A percentile compares a stretch with the other conserved stretches of the same genome.
These are phyloP conservation scores for Aschersonia sp. DNA, from an alignment of 2,329 filamentous ascomycete species.

Conservation along the genomic window DNA sequence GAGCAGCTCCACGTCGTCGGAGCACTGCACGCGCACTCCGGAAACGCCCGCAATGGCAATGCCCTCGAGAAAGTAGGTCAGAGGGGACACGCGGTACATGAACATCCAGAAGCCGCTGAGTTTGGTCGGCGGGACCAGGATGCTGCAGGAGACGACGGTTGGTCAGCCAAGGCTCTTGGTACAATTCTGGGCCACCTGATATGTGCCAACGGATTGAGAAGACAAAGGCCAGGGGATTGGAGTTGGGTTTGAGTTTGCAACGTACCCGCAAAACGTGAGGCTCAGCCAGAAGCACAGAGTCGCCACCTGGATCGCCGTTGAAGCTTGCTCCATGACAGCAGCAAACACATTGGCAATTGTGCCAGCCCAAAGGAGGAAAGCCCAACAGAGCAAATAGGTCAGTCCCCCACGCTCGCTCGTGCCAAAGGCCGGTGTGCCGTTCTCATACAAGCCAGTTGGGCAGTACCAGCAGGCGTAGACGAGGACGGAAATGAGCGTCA, in stretches of 20 bases:
- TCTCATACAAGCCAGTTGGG: slow-evolving; percentile 35
- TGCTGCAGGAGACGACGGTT: neutral
- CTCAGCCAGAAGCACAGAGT: slow-evolving; percentile 6
- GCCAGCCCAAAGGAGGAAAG: slow-evolving; percentile 6
- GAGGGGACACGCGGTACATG: slow-evolving; percentile 9
- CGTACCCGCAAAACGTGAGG: slow-evolving; percentile 6
- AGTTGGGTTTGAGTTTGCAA: neutral
- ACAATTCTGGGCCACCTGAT: neutral
- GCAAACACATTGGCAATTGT: slow-evolving; percentile 8
- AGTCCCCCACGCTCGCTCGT: slow-evolving; percentile 1
- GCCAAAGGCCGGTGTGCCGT: neutral
- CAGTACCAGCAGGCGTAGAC: slow-evolving; percentile 72
- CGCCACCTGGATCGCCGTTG: slow-evolving; percentile 5
- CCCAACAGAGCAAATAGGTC: slow-evolving; percentile 7
- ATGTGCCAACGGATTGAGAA: neutral
- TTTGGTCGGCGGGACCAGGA: slow-evolving; percentile 4
- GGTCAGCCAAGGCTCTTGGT: neutral
- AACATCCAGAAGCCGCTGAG: slow-evolving; percentile 8
- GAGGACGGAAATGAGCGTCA: slow-evolving; percentile 46
- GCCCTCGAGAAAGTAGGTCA: slow-evolving; percentile 12
- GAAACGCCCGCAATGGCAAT: slow-evolving; percentile 2
- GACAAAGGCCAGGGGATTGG: neutral
- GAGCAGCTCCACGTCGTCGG: slow-evolving; percentile 6
- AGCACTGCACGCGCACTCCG: slow-evolving; percentile 5
- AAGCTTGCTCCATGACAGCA: slow-evolving; percentile 5